phyloP scores from a whole-genome alignment of 1,284 basidiomycete species.

The Quambalaria eucalypti region DNA sequence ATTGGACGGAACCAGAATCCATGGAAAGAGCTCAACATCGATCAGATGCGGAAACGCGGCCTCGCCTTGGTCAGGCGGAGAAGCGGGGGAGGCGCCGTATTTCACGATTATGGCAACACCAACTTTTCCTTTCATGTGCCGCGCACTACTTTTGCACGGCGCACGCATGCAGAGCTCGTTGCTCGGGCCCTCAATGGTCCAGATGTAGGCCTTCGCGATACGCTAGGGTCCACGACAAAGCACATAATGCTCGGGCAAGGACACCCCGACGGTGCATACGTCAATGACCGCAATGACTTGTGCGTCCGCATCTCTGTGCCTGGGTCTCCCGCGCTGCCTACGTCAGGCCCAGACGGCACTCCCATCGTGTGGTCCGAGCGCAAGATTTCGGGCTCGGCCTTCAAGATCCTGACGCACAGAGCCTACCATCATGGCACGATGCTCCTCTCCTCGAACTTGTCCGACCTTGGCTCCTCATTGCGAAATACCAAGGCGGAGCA shows the following conservation, averaged over 20 bases:
- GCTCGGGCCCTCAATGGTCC: constrained; percentile 60
- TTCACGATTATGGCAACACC: constrained; percentile 95
- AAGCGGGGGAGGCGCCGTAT: constrained; percentile 95
- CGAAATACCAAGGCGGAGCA: constrained; percentile 61
- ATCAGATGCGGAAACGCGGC: constrained; percentile 52
- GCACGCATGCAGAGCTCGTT: constrained; percentile 68
- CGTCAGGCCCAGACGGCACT: constrained; percentile 4
- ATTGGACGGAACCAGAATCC: constrained; percentile 96
- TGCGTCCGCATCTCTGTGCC: constrained; percentile 38
- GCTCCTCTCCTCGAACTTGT: constrained; percentile 57
- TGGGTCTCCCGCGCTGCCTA: constrained; percentile 52
- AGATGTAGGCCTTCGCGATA: neutral
- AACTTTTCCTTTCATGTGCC: constrained; percentile 93
- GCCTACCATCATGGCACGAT: constrained; percentile 99
- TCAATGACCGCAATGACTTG: constrained; percentile 80
- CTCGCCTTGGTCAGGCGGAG: constrained; percentile 75
- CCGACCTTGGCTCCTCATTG: constrained; percentile 25
- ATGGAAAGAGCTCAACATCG: constrained; percentile 87
- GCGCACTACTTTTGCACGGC: constrained; percentile 68
- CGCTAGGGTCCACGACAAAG: neutral
- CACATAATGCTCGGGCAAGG: neutral
- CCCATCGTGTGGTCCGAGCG: constrained; percentile 14
- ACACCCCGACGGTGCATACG: constrained; percentile 42
- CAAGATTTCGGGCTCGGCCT: constrained; percentile 92
- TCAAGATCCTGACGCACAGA: constrained; percentile 81